phyloP scores from a whole-genome alignment of 1,139 yeast genomes.

The Yamadazyma aaseri region DNA sequence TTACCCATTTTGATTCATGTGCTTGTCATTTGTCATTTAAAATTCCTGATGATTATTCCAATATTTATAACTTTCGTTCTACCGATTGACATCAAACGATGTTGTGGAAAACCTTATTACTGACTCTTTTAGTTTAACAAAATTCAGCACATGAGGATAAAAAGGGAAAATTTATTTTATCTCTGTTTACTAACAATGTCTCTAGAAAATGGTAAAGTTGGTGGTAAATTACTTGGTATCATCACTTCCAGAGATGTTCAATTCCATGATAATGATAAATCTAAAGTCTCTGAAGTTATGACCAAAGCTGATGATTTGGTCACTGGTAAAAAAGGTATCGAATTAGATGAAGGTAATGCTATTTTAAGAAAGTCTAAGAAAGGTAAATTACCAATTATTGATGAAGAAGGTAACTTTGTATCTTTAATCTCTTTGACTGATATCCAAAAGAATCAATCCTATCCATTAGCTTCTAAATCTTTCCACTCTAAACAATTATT shows the following conservation, averaged over 20 bases:
- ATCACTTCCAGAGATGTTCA: slow-evolving; percentile 94
- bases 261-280: slow-evolving; percentile 73
- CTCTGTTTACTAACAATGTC: slow-evolving; percentile 16
- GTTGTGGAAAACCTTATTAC: slow-evolving; percentile 67
- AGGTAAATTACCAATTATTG: slow-evolving; percentile 96
- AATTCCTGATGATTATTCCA: slow-evolving; percentile 56
- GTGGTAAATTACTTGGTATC: slow-evolving; percentile 91
- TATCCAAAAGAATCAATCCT: slow-evolving; percentile 91
- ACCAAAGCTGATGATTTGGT: slow-evolving; percentile 78
- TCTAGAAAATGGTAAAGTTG: slow-evolving; percentile 78
- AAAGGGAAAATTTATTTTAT: slow-evolving; percentile 1
- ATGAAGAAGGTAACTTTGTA: slow-evolving; percentile 69
- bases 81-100: slow-evolving; percentile 97
- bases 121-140: slow-evolving; percentile 38
- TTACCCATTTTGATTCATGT: slow-evolving; percentile 12
- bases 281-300: slow-evolving; percentile 78
- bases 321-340: slow-evolving; percentile 80
- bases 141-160: too few relatives aligned
- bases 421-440: slow-evolving; percentile 94
- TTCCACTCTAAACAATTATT: slow-evolving; percentile 90
- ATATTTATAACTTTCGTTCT: slow-evolving; percentile 96
- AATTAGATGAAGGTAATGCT: slow-evolving; percentile 82
- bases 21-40: slow-evolving; percentile 6
- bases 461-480: slow-evolving; percentile 94
- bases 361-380: slow-evolving; percentile 90